Evolutionary conservation across 352 stramenopile genomes (phyloP), one percentile per base, ranked within the genome.

Genomic region (Phytophthora pini): DNA sequence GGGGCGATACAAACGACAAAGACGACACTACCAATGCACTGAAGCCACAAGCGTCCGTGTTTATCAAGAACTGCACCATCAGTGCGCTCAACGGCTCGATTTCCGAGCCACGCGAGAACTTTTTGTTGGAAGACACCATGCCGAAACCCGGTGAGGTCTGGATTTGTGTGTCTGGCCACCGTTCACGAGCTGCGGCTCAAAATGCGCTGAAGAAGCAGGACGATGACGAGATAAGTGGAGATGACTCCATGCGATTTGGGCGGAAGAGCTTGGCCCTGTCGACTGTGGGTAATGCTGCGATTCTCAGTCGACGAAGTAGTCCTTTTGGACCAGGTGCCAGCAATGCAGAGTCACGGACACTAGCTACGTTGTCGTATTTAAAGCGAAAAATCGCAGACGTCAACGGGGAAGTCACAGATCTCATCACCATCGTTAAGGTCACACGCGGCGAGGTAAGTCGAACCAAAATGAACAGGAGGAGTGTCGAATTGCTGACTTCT

Each of bases 391-490:
- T 91, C 26, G 53, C 66, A 6, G 80, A 86, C 20, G 70, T 72
- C 10, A 68, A 70, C 9, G 59, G 56, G 3, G 82, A 93, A 36
- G 61, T 90, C 49, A 86, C 71, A 5, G 83, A 92, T 56, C 57
- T 93, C 38, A 86, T 93, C 58, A 92, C 85, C 0, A 78, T 93
- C 27, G 71, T 86, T 36, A 90, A 90, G 36, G 85, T 93, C 52
- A 88, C 79, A 8, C 76, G 82, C 6, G 82, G 82, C 17, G 85
- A 93, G 79, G 79, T 84, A 71, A 43, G 38, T 31, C 26, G 13
- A 11, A 27, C 1, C 12, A 26, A 53, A 15, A 12, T 36, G 8
- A 51, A 8, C 5, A 20, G 20, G 17, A 38, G 4, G 15, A 40
- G 15, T 1, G 51, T 24, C 9, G 12, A n/a, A 22, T 3, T 36